Percentiles rank a stretch among this genome's conserved stretches.
Conservation (phyloP, 2,329 filamentous ascomycete species). For the Fusarium brevicatenulatum region DNA sequence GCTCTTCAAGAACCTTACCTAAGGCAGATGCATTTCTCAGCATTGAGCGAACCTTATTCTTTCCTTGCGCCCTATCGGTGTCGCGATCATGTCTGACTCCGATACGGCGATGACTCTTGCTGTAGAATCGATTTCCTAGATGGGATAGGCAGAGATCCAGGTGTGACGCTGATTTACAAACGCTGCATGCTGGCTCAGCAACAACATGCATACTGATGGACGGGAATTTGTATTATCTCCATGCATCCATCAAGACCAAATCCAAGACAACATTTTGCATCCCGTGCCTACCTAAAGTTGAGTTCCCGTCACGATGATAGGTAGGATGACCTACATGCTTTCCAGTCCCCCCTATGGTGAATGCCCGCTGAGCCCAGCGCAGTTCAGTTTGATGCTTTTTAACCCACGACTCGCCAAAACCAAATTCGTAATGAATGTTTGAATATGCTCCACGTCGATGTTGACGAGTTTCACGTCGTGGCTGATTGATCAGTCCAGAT, state of each 20-base stretch:
- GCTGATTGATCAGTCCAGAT: conserved; percentile 26
- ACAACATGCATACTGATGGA: background rate
- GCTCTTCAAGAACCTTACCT: conserved; percentile 13
- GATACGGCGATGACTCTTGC: conserved; percentile 32
- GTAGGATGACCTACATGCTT: conserved; percentile 23
- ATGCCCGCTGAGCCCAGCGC: background rate
- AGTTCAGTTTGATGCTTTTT: background rate
- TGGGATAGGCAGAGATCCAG: conserved; percentile 11
- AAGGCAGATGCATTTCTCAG: conserved; percentile 36
- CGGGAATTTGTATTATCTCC: conserved; percentile 6
- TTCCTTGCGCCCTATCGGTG: conserved; percentile 29
- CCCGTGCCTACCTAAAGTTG: conserved; percentile 26
- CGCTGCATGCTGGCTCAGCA: conserved; percentile 7
- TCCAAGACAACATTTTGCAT: conserved; percentile 33
- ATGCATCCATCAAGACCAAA: conserved; percentile 17
- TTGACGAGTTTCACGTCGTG: conserved; percentile 7
- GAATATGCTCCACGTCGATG: conserved; percentile 7
- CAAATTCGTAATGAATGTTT: conserved; percentile 8
- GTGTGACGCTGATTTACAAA: conserved; percentile 27
- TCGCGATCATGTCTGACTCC: conserved; percentile 19
- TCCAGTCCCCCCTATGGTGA: background rate
- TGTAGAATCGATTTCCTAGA: conserved; percentile 16
- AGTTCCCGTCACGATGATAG: conserved; percentile 35
- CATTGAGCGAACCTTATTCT: conserved; percentile 31
- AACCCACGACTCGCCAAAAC: background rate